A percentile compares a stretch with the other conserved stretches of the same genome.
These are phyloP conservation scores for Halteria grandinella DNA, from an alignment of 73 alveolate species.

Conservation along the genomic window DNA sequence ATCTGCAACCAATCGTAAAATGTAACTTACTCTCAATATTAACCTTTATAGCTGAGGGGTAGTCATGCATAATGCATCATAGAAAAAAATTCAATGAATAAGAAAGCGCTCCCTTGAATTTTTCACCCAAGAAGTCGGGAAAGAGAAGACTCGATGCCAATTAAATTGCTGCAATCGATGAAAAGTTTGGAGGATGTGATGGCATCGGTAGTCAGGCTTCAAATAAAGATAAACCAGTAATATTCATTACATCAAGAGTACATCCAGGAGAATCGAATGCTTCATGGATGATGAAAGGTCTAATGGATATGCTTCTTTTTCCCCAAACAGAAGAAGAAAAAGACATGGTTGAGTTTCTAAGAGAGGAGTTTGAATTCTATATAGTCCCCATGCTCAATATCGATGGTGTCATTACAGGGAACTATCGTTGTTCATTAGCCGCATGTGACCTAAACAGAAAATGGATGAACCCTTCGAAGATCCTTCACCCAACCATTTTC, in stretches of 20 bases:
- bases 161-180: too few relatives aligned
- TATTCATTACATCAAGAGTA: slow-evolving; percentile 39
- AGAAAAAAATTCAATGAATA: too few relatives aligned
- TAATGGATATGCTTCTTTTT: slow-evolving; percentile 34
- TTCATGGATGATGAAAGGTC: slow-evolving; percentile 82
- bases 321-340: slow-evolving; percentile 24
- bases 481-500: slow-evolving; percentile 42
- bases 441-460: slow-evolving; percentile 79
- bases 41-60: too few relatives aligned
- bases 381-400: slow-evolving; percentile 79
- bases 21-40: neutral
- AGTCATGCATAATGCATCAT: too few relatives aligned
- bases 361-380: slow-evolving; percentile 73
- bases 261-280: slow-evolving; percentile 69
- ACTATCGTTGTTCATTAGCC: slow-evolving; percentile 69
- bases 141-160: too few relatives aligned
- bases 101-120: too few relatives aligned
- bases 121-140: too few relatives aligned
- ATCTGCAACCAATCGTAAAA: neutral
- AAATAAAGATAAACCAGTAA: neutral
- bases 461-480: slow-evolving; percentile 60
- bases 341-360: slow-evolving; percentile 43
- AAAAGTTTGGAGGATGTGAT: too few relatives aligned
- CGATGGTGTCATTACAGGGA: slow-evolving; percentile 84
- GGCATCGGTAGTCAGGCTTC: too few relatives aligned